A percentile compares a stretch with the other conserved stretches of the same genome.
phyloP scores from a whole-genome alignment of 345 rosid species.

The Syzygium grande region DNA sequence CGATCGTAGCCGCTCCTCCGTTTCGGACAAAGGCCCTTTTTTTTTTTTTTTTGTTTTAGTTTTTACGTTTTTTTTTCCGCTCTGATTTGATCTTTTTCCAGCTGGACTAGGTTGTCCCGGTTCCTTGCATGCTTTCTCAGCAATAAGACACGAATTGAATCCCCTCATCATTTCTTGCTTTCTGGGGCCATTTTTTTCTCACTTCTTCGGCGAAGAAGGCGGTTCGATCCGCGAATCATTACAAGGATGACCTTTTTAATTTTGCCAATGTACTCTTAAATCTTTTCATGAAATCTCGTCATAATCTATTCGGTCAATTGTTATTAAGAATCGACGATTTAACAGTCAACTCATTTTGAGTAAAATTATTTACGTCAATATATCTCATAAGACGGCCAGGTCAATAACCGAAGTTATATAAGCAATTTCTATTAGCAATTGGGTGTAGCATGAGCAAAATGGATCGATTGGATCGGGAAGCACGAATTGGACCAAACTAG shows the following conservation, averaged over 20 bases:
- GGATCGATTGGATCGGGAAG: too few species aligned
- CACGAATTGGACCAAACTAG: too few species aligned
- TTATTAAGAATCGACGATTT: too few species aligned
- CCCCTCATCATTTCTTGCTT: not conserved
- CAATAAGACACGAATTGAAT: not conserved
- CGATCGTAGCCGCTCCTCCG: not conserved
- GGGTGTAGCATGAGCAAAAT: too few species aligned
- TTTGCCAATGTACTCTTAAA: fast-evolving
- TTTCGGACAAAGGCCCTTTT: too few species aligned
- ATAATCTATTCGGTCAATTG: too few species aligned
- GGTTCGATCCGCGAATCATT: not conserved
- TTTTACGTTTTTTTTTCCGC: not conserved
- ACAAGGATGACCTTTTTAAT: not conserved
- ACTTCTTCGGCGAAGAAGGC: not conserved
- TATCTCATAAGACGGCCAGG: fast-evolving
- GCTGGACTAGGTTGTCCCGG: not conserved
- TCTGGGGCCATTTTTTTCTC: not conserved
- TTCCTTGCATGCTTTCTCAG: not conserved
- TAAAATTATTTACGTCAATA: fast-evolving
- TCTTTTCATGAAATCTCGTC: too few species aligned
- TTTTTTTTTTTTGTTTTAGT: not conserved
- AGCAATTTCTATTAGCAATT: not conserved
- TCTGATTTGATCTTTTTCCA: not conserved
- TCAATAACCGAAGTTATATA: fast-evolving
- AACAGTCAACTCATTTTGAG: too few species aligned